Conservation (phyloP, 2,329 filamentous ascomycete genomes). For the Aspergillus novoparasiticus region DNA sequence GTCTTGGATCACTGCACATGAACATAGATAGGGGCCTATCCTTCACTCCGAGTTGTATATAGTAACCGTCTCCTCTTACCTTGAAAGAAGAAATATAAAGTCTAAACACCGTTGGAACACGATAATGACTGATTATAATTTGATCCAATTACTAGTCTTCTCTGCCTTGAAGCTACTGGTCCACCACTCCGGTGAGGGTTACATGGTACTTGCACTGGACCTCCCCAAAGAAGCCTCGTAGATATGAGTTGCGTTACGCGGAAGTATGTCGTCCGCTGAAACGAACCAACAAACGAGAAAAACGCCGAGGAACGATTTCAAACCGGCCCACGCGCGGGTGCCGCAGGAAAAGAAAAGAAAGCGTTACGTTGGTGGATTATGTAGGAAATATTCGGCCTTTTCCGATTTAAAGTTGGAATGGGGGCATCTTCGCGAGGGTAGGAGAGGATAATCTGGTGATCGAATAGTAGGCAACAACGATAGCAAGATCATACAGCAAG, state of each 20-base stretch:
- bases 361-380: neutral
- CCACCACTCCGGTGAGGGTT: neutral
- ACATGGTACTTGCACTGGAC: neutral
- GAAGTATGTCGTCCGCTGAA: neutral
- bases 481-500: neutral
- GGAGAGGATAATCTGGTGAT: neutral
- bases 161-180: neutral
- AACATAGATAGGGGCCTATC: no score
- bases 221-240: neutral
- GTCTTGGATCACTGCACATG: neutral
- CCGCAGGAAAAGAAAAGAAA: conserved; percentile 9
- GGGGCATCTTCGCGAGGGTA: neutral
- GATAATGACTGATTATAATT: neutral
- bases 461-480: neutral
- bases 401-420: neutral
- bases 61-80: neutral
- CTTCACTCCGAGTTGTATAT: neutral
- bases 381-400: neutral
- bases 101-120: neutral
- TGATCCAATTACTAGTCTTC: neutral
- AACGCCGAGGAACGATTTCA: neutral
- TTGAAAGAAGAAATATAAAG: neutral
- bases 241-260: neutral
- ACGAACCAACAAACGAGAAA: neutral
- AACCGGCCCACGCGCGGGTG: conserved; percentile 7